Evolutionary conservation across 352 stramenopile species (phyloP).

Genomic region (Phytophthora ramorum): DNA sequence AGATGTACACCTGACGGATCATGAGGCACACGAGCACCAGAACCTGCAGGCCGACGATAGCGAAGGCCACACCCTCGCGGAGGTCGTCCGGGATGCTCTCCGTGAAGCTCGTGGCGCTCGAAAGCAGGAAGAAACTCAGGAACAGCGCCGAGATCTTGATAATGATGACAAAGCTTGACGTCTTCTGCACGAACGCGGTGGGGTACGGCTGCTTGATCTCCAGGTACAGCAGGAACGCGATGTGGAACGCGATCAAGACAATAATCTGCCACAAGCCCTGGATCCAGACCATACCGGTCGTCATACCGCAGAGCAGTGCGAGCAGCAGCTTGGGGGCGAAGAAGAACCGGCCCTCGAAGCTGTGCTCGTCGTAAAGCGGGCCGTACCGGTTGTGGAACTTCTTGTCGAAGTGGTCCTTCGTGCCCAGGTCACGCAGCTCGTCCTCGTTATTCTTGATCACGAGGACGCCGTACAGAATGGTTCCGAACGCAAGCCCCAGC

Average conservation of each 20-base stretch:
- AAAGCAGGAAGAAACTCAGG: conserved; percentile 84
- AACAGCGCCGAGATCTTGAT: conserved; percentile 91
- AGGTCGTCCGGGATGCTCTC: conserved; percentile 74
- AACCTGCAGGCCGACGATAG: conserved; percentile 83
- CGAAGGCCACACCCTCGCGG: conserved; percentile 79
- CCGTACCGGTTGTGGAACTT: conserved; percentile 81
- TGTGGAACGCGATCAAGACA: conserved; percentile 77
- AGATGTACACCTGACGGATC: conserved; percentile 88
- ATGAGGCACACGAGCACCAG: conserved; percentile 84
- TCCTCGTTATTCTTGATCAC: conserved; percentile 83
- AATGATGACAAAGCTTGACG: conserved; percentile 89
- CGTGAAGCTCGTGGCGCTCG: conserved; percentile 71
- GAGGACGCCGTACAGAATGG: conserved; percentile 77
- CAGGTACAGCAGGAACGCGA: conserved; percentile 83
- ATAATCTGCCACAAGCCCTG: conserved; percentile 78
- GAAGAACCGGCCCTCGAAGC: conserved; percentile 87
- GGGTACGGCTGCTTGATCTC: conserved; percentile 87
- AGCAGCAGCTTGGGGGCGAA: conserved; percentile 87
- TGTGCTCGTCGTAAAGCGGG: conserved; percentile 89
- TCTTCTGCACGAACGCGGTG: conserved; percentile 84
- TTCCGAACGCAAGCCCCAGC: conserved; percentile 77
- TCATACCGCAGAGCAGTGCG: conserved; percentile 78
- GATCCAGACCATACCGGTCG: conserved; percentile 83
- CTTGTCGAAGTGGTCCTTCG: conserved; percentile 88
- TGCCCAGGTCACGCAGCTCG: conserved; percentile 81